Percentiles rank a stretch among this genome's conserved stretches.
Conservation (phyloP, 2,329 filamentous ascomycete species). For the Aspergillus ruber region DNA sequence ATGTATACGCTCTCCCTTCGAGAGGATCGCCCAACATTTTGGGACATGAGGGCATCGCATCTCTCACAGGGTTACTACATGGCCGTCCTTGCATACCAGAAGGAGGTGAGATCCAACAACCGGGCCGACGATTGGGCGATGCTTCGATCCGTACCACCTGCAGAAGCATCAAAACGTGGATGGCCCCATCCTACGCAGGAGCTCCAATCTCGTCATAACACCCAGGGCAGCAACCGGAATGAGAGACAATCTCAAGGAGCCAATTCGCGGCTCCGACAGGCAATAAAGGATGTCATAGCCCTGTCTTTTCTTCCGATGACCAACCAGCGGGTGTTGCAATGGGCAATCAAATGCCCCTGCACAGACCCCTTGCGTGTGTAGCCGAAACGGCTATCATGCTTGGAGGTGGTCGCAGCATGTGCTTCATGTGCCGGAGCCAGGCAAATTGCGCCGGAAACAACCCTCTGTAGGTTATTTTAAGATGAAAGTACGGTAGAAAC, state of each 20-base stretch:
- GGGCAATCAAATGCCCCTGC: slow-evolving; percentile 24
- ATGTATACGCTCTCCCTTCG: slow-evolving; percentile 21
- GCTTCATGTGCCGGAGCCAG: slow-evolving; percentile 12
- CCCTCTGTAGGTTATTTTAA: background rate
- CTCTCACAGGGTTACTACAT: slow-evolving; percentile 15
- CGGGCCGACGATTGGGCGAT: slow-evolving; percentile 13
- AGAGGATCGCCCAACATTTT: slow-evolving; percentile 19
- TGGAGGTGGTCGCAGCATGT: slow-evolving; percentile 13
- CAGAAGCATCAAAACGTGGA: slow-evolving; percentile 29
- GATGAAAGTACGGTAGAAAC: background rate
- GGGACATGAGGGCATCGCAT: slow-evolving; percentile 18
- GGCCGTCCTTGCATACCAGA: slow-evolving; percentile 35
- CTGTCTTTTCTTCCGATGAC: slow-evolving; percentile 4
- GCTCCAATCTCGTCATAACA: slow-evolving; percentile 23
- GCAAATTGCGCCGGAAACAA: background rate
- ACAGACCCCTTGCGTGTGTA: slow-evolving; percentile 22
- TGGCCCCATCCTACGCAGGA: slow-evolving; percentile 15
- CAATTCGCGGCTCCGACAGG: slow-evolving; percentile 10
- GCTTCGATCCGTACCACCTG: slow-evolving; percentile 16
- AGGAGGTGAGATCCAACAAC: slow-evolving; percentile 17
- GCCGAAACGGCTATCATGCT: slow-evolving; percentile 15
- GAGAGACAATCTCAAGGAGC: slow-evolving; percentile 18
- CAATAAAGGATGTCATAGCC: slow-evolving; percentile 15
- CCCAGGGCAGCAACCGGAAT: slow-evolving; percentile 14
- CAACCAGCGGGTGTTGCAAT: slow-evolving; percentile 12